Base-by-base conservation (phyloP, 2,329 filamentous ascomycete genomes). In the Lasiodiplodia sp. region DNA sequence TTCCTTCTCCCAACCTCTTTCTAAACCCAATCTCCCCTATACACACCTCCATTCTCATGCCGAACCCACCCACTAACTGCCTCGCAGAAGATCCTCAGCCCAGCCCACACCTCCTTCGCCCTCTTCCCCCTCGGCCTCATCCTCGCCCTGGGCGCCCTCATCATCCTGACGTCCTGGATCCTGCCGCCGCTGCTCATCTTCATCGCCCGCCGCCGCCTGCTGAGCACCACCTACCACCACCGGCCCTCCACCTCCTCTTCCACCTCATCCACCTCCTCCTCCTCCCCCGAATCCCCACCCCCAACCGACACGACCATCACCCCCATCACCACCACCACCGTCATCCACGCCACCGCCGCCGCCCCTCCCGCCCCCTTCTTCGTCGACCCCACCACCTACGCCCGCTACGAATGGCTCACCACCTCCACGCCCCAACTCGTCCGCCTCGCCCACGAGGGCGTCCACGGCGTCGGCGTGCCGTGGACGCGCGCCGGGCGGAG, bases 91-190 rank as follows among this genome's bases (percentile, higher is more conserved):
- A 71, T 74, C 14, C 69, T 67, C 31, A 73, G 68, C 37, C 53
- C 55, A 4, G 60, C 51, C 25, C 71, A 73, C 69, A 70, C 71
- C 51, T 51, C 40, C 44, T 63, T 63, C 44, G 70, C 65, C 34
- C 68, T 75, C 34, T 71, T 76, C 12, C 74, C 73, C 16, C 72
- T 76, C 71, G 57, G 52, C 14, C 68, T 75, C 3, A 74, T 73
- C 6, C 68, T 76, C 14, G 58, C 57, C 21, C 66, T 73, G 10
- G 74, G 75, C 51, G 53, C 60, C 11, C 12, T 74, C 21, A 60
- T 74, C 44, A 73, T 76, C 34, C 51, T 73, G 8, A 67, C 74
- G 12, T 70, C 69, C 55, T 25, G 51, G 14, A 40, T 64, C 10
- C 47, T 73, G n/a, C 67, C 69, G 0, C 40, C 12, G 2, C 18